These are phyloP conservation scores for Brassica balearica DNA, from an alignment of 441 rosid species.

Conservation along the genomic window DNA sequence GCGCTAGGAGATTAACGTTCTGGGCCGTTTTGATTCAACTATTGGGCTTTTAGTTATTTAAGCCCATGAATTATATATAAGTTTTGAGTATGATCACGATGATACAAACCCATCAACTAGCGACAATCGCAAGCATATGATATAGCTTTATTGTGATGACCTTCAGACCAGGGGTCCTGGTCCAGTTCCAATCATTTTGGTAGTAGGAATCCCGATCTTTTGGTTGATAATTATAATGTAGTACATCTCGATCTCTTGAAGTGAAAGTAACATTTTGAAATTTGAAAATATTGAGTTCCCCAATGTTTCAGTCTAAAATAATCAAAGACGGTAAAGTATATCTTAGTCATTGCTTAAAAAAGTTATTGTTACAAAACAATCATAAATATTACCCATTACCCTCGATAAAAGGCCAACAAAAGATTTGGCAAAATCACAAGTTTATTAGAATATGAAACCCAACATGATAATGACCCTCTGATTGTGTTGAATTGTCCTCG, in stretches of 20 bases:
- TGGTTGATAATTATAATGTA: not conserved
- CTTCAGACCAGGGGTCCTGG: not conserved
- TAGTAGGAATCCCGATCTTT: conserved; percentile 37
- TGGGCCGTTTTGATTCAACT: not conserved
- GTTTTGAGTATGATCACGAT: not conserved
- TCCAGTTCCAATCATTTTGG: conserved; percentile 38
- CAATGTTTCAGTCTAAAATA: conserved; percentile 15
- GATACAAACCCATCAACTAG: conserved; percentile 3
- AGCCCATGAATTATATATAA: conserved; percentile 9
- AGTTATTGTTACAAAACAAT: not conserved
- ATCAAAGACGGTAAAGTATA: conserved; percentile 32
- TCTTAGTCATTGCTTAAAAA: conserved; percentile 11
- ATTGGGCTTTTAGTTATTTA: not conserved
- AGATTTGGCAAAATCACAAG: conserved; percentile 26
- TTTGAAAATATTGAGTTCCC: conserved; percentile 11
- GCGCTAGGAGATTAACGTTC: not conserved
- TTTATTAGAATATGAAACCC: conserved; percentile 25
- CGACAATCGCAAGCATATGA: not conserved
- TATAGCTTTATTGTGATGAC: not conserved
- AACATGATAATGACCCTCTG: conserved; percentile 41
- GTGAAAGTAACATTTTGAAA: conserved; percentile 35
- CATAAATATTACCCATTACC: conserved; percentile 1
- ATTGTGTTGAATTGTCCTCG: conserved; percentile 28
- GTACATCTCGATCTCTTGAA: conserved; percentile 28
- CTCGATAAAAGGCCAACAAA: conserved; percentile 25